Evolutionary conservation across 2,329 filamentous ascomycete genomes (phyloP), one percentile per base, ranked within the genome.

Genomic region (Exophiala sp.): DNA sequence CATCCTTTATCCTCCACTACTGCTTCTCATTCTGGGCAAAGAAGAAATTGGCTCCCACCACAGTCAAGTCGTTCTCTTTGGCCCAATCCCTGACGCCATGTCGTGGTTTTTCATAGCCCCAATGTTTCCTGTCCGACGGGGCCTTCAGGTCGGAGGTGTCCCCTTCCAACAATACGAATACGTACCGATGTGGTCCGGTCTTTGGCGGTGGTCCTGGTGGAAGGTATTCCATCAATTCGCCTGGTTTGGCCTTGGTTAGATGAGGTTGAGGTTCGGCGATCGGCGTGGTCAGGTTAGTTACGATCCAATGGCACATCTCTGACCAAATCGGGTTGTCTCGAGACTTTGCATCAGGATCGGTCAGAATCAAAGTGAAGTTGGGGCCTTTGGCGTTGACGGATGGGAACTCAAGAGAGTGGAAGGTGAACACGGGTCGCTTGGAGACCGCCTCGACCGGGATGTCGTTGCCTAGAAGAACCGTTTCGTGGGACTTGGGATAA

Each of bases 261-360:
- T 46, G 43, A n/a, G 42, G 32, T 58, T 21, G 9, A 35, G 44
- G 37, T 24, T 46, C 30, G 18, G 50, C 30, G n/a, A 50, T 37
- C 10, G 52, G 51, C 32, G 23, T 54, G 16, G 60, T 62, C 39
- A 65, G 42, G 34, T 63, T 63, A 22, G 58, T 60, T 1, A 64
- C 57, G 55, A 70, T 64, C 76, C 76, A 80, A 61, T 81, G 78
- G 59, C 77, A 80, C 65, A 81, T 74, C 54, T 81, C 74, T 16
- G 68, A 70, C 76, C 75, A 79, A 47, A 76, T 68, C 1, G 77
- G 76, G 52, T 80, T 63, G 1, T 73, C 64, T 37, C 72, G 71
- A 7, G 71, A 75, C 2, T 74, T 76, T n/a, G 78, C 78, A 62
- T 81, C 78, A 0, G 78, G 78, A 59, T 81, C 78, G 1, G 77